Conservation (phyloP, 2,329 filamentous ascomycete genomes). For the Trichophyton mentagrophytes region DNA sequence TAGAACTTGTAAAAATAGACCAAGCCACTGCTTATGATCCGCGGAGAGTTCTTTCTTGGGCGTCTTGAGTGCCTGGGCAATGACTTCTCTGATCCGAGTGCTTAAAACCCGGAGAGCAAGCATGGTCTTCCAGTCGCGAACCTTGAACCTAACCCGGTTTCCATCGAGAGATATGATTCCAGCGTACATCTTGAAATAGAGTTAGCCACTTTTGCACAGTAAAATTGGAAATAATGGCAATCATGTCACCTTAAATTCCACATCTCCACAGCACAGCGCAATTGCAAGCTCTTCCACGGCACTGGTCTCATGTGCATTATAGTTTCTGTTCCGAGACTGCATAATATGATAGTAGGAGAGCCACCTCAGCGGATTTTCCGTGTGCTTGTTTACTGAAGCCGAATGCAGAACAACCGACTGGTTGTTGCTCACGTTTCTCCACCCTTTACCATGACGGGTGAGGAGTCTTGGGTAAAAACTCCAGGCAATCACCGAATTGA, state of each 20-base stretch:
- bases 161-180: conserved; percentile 79
- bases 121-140: conserved; percentile 81
- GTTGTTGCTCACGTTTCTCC: conserved; percentile 86
- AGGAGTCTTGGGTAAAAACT: conserved; percentile 93
- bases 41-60: conserved; percentile 35
- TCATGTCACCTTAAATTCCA: conserved; percentile 62
- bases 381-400: conserved; percentile 70
- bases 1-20: conserved; percentile 61
- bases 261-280: conserved; percentile 73
- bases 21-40: conserved; percentile 61
- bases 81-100: conserved; percentile 58
- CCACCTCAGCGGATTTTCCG: conserved; percentile 50
- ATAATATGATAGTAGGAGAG: conserved; percentile 95
- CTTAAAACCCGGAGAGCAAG: conserved; percentile 77
- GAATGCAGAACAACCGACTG: conserved; percentile 79
- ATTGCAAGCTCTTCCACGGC: conserved; percentile 71
- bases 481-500: conserved; percentile 75
- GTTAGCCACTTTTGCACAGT: neutral
- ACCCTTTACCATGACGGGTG: conserved; percentile 68
- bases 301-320: conserved; percentile 83
- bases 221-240: neutral
- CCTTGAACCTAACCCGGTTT: conserved; percentile 69
- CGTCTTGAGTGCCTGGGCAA: conserved; percentile 51
- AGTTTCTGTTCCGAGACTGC: conserved; percentile 66
- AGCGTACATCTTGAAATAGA: conserved; percentile 24